These are phyloP conservation scores for Phialophora verrucosa DNA, from an alignment of 2,329 filamentous ascomycete genomes.

Conservation along the genomic window DNA sequence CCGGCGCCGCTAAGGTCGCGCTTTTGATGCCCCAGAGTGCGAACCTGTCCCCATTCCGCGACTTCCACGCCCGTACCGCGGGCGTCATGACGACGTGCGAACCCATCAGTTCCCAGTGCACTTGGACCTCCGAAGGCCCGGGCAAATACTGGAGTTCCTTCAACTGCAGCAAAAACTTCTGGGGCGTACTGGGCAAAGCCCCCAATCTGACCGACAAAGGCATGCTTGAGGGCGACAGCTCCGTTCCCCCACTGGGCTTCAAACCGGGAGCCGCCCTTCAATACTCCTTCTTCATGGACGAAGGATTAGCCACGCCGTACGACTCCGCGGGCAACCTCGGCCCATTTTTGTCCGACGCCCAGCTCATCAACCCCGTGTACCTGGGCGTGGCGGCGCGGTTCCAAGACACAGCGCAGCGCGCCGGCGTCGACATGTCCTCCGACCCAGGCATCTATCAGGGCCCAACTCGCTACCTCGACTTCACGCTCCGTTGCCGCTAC, in stretches of 20 bases:
- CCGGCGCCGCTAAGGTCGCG: slow-evolving; percentile 25
- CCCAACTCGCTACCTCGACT: slow-evolving; percentile 27
- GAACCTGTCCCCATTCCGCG: slow-evolving; percentile 23
- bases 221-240: slow-evolving; percentile 17
- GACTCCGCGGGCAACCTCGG: slow-evolving; percentile 29
- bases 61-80: slow-evolving; percentile 33
- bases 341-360: slow-evolving; percentile 27
- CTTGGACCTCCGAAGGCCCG: slow-evolving; percentile 26
- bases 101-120: slow-evolving; percentile 31
- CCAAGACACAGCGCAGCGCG: slow-evolving; percentile 21
- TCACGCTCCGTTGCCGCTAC: slow-evolving; percentile 34
- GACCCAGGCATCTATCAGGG: slow-evolving; percentile 27
- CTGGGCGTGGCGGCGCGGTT: slow-evolving; percentile 34
- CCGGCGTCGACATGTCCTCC: slow-evolving; percentile 28
- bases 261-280: slow-evolving; percentile 33
- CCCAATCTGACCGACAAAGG: slow-evolving; percentile 26
- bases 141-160: slow-evolving; percentile 31
- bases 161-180: slow-evolving; percentile 38
- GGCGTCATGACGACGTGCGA: slow-evolving; percentile 36
- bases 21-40: slow-evolving; percentile 30
- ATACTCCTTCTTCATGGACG: slow-evolving; percentile 36
- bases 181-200: slow-evolving; percentile 34
- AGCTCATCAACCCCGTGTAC: slow-evolving; percentile 37
- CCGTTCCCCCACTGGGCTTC: slow-evolving; percentile 34
- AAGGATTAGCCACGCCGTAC: slow-evolving; percentile 29